A percentile compares a stretch with the other conserved stretches of the same genome.
These are phyloP conservation scores for Fusarium robinianum DNA, from an alignment of 2,329 filamentous ascomycete species.

Conservation along the genomic window DNA sequence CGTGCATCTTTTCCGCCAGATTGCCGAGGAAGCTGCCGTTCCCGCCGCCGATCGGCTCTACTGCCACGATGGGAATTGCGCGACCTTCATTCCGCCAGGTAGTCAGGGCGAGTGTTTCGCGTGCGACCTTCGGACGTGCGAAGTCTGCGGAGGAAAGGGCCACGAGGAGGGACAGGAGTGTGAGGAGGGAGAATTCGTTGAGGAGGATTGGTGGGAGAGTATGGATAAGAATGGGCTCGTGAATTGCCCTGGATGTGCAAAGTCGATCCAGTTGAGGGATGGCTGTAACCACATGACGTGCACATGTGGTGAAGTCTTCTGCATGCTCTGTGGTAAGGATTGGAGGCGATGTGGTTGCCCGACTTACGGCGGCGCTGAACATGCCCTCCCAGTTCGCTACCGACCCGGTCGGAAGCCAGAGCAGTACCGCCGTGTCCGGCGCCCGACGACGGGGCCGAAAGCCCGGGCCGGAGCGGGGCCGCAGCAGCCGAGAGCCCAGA, in stretches of 20 bases:
- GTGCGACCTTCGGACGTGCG: slow-evolving; percentile 22
- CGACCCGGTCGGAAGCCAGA: slow-evolving; percentile 27
- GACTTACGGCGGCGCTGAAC: slow-evolving; percentile 2
- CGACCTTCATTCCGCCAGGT: slow-evolving; percentile 26
- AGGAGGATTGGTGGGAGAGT: slow-evolving; percentile 32
- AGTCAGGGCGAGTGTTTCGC: slow-evolving; percentile 11
- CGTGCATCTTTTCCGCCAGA: slow-evolving; percentile 27
- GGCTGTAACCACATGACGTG: slow-evolving; percentile 44
- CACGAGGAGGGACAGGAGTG: slow-evolving; percentile 19
- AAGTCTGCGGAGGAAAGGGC: slow-evolving; percentile 5
- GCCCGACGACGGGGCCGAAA: neutral
- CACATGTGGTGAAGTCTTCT: slow-evolving; percentile 53
- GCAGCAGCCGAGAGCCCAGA: neutral
- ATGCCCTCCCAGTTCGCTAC: slow-evolving; percentile 10
- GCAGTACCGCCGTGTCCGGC: slow-evolving; percentile 18
- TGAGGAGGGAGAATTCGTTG: slow-evolving; percentile 1
- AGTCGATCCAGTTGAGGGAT: slow-evolving; percentile 24
- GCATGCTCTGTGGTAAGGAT: slow-evolving; percentile 49
- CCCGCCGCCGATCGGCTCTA: slow-evolving; percentile 22
- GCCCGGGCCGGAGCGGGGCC: neutral
- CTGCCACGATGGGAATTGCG: slow-evolving; percentile 29
- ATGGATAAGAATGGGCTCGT: slow-evolving; percentile 32
- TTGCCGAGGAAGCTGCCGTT: slow-evolving; percentile 16
- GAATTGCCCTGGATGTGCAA: slow-evolving; percentile 31
- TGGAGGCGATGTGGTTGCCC: slow-evolving; percentile 49